Conservation (phyloP, 176 grass and related monocot species). For the Avena insularis region DNA sequence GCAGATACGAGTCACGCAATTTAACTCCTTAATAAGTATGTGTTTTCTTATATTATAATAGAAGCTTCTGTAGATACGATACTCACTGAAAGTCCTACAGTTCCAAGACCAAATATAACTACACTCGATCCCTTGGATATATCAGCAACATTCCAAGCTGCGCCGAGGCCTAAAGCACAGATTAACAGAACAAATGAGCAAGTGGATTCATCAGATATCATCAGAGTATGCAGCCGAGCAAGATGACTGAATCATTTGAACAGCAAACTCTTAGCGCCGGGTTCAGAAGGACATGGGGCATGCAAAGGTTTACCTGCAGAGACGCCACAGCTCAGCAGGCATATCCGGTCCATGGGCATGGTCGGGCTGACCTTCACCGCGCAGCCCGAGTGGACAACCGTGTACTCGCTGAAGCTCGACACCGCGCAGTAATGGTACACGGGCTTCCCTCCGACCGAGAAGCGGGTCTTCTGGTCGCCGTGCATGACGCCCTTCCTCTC, state of each 20-base stretch:
- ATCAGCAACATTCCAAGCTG: conserved; percentile 93
- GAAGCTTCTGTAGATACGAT: conserved; percentile 42
- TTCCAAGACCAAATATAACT: conserved; percentile 96
- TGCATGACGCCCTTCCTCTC: conserved; percentile 94
- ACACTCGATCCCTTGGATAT: conserved; percentile 78
- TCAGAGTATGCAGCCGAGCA: not conserved
- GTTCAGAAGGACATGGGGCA: not conserved
- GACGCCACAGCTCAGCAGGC: conserved; percentile 87
- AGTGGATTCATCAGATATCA: conserved; percentile 1
- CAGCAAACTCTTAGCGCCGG: not conserved
- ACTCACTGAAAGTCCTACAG: conserved; percentile 95
- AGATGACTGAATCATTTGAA: not conserved
- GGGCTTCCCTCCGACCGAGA: conserved; percentile 64
- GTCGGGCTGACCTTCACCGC: conserved; percentile 70
- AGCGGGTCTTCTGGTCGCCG: conserved; percentile 86
- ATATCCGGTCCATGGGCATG: conserved; percentile 80
- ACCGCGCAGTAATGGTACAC: conserved; percentile 89
- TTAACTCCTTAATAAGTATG: not conserved
- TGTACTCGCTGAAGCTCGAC: conserved; percentile 97
- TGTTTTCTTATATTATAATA: conserved; percentile 22
- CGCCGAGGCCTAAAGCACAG: conserved; percentile 70
- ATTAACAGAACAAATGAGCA: conserved; percentile 7
- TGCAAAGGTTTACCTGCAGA: conserved; percentile 70
- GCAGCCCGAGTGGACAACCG: conserved; percentile 81
- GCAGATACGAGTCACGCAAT: conserved; percentile 22